Evolutionary conservation across 345 rosid species (phyloP).

Genomic region (Boechera divaricarpa): DNA sequence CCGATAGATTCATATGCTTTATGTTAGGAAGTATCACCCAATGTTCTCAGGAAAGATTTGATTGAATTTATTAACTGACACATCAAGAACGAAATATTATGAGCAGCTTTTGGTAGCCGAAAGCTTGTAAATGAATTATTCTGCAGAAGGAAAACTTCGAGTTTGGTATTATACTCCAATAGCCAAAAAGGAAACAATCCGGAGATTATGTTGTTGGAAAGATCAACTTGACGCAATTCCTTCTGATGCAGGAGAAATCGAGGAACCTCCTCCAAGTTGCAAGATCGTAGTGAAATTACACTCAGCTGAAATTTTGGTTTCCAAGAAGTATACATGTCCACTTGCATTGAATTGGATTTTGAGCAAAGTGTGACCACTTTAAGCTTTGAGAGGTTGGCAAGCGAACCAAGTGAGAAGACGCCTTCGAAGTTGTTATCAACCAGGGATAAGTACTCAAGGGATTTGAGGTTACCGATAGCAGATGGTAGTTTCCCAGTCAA

Average conservation of each 20-base stretch:
- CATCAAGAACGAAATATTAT: too few relatives aligned
- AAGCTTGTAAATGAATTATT: slow-evolving; percentile 2
- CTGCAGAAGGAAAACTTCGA: background rate
- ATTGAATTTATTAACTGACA: too few relatives aligned
- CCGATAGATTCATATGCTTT: background rate
- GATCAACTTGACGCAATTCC: slow-evolving; percentile 21
- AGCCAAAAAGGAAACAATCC: slow-evolving; percentile 37
- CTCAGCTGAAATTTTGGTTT: slow-evolving; percentile 21
- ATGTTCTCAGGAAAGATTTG: background rate
- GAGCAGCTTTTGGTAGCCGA: slow-evolving; percentile 19
- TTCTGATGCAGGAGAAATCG: slow-evolving; percentile 19
- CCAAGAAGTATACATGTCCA: background rate
- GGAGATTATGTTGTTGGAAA: slow-evolving; percentile 1
- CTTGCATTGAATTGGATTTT: background rate
- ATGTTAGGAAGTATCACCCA: background rate
- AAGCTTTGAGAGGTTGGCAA: slow-evolving; percentile 28
- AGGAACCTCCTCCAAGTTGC: slow-evolving; percentile 26
- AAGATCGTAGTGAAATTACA: slow-evolving; percentile 2
- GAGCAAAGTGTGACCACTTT: background rate
- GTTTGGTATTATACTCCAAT: slow-evolving; percentile 8
- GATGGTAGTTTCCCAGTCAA: slow-evolving; percentile 22
- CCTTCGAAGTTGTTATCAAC: slow-evolving; percentile 28
- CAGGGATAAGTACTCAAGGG: slow-evolving; percentile 32
- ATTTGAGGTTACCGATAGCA: background rate
- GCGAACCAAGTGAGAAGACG: slow-evolving; percentile 1